Conservation (phyloP, 495 filamentous ascomycete genomes). For the Astrothelium subdiscretum region DNA sequence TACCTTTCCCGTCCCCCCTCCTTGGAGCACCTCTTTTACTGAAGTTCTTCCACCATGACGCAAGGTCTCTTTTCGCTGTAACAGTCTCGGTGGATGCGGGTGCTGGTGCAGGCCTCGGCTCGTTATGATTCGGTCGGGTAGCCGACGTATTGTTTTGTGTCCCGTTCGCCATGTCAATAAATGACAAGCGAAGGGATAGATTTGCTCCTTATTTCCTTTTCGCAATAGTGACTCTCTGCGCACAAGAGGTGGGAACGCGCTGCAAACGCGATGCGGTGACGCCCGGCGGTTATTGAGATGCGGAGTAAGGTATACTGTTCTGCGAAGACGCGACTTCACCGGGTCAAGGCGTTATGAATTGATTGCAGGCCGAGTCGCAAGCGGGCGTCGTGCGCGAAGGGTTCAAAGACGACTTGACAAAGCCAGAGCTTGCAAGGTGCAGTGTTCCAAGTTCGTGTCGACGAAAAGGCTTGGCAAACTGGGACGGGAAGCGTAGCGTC, state of each 20-base stretch:
- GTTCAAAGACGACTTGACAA: background rate
- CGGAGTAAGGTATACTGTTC: background rate
- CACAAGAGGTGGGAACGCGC: too few relatives aligned
- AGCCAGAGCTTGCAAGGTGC: background rate
- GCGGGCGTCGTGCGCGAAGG: background rate
- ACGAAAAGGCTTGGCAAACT: background rate
- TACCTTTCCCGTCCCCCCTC: constrained; percentile 72
- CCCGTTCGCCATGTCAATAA: constrained; percentile 16
- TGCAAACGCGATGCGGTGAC: background rate
- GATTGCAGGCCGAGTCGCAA: background rate
- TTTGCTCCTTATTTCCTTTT: background rate
- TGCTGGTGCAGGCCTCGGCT: constrained; percentile 19
- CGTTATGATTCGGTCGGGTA: constrained; percentile 14
- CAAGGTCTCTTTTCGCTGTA: constrained; percentile 66
- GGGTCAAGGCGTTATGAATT: background rate
- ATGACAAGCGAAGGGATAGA: background rate
- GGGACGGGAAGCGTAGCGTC: background rate
- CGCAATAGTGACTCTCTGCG: too few relatives aligned
- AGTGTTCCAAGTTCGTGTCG: background rate
- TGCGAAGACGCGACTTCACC: background rate
- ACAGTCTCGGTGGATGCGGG: constrained; percentile 25
- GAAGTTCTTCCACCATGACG: constrained; percentile 89
- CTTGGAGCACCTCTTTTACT: constrained; percentile 53
- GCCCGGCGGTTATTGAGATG: background rate
- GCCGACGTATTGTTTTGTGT: constrained; percentile 8